A percentile compares a stretch with the other conserved stretches of the same genome.
Evolutionary conservation across 1,139 yeast species (phyloP).

Genomic region (Sugiyamaella paludigena): DNA sequence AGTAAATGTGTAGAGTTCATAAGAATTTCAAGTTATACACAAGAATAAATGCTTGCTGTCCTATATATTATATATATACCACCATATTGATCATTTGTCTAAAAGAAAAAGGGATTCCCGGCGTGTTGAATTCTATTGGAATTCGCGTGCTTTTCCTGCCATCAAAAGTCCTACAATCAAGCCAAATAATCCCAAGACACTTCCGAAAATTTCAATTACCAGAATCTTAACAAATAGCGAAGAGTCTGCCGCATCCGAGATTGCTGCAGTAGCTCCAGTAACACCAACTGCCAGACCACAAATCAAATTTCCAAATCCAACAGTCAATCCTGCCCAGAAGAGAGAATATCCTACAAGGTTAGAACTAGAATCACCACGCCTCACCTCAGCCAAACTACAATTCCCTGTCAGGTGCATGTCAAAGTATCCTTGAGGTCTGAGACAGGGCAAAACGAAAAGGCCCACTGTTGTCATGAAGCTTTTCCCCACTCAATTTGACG

Average conservation of each 20-base stretch:
- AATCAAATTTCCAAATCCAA: conserved; percentile 86
- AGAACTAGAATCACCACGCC: too few species aligned
- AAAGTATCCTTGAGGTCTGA: too few species aligned
- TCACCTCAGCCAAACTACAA: too few species aligned
- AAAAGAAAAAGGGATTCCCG: not conserved
- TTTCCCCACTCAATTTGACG: too few species aligned
- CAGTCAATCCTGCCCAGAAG: conserved; percentile 98
- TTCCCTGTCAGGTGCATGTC: too few species aligned
- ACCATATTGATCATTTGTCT: not conserved
- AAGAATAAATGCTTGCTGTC: not conserved
- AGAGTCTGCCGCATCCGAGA: conserved; percentile 96
- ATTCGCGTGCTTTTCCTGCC: conserved; percentile 94
- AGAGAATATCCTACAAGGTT: conserved; percentile 54
- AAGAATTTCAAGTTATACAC: not conserved
- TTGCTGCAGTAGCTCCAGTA: conserved; percentile 97
- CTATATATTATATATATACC: not conserved
- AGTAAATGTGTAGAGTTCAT: not conserved
- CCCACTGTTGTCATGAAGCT: too few species aligned
- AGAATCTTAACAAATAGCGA: conserved; percentile 91
- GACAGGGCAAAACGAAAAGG: too few species aligned
- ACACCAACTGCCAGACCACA: conserved; percentile 98
- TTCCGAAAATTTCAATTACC: conserved; percentile 96
- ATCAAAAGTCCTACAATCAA: conserved; percentile 93
- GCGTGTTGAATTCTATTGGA: too few species aligned
- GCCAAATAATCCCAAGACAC: conserved; percentile 84